phyloP scores from a whole-genome alignment of 345 rosid species.

The Pistacia vera region DNA sequence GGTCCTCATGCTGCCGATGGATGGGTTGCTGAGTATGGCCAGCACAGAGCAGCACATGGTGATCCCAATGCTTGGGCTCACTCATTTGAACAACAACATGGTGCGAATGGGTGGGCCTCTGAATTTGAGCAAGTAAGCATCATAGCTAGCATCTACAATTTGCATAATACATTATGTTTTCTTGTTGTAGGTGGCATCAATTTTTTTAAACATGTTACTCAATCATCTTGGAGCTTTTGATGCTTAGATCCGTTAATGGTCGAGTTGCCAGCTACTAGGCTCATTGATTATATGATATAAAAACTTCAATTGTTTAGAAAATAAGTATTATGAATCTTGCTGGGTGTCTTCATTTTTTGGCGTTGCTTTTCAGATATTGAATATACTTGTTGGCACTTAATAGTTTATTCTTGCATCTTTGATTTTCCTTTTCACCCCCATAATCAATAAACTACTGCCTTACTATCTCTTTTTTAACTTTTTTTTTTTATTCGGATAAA shows the following conservation, averaged over 20 bases:
- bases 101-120: constrained; percentile 93
- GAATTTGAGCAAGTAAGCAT: constrained; percentile 86
- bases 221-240: not conserved
- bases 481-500: not conserved
- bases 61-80: constrained; percentile 85
- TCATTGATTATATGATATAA: not conserved
- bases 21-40: constrained; percentile 83
- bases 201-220: not conserved
- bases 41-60: constrained; percentile 49
- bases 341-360: not conserved
- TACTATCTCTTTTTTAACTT: not conserved
- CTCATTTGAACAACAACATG: constrained; percentile 88
- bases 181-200: not conserved
- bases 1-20: constrained; percentile 66
- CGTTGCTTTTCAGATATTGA: not conserved
- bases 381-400: not conserved
- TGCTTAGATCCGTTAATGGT: not conserved
- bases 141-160: not conserved
- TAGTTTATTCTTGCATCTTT: not conserved
- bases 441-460: not conserved
- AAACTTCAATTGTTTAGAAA: not conserved
- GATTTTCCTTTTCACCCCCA: too few species aligned
- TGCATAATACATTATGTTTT: not conserved
- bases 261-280: not conserved
- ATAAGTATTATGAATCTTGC: not conserved